These are phyloP conservation scores for Dothideomycetes sp. DNA, from an alignment of 2,329 filamentous ascomycete genomes.

Conservation along the genomic window DNA sequence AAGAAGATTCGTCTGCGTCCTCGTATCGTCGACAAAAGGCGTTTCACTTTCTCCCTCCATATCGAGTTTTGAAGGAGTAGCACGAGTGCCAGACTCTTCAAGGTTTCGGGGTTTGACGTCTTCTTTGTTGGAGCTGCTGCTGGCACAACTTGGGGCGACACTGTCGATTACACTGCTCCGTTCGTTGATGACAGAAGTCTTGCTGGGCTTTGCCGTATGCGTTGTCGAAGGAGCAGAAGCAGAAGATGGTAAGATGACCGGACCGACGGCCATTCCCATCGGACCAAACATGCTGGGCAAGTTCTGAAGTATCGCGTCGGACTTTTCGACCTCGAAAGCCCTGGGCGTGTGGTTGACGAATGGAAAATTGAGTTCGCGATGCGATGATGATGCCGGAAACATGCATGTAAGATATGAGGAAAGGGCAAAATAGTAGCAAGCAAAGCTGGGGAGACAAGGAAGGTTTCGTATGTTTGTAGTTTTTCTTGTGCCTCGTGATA, in stretches of 20 bases:
- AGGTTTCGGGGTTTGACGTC: background rate
- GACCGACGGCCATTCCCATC: conserved; percentile 14
- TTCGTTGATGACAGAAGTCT: conserved; percentile 1
- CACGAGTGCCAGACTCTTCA: background rate
- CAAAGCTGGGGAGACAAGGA: conserved; percentile 2
- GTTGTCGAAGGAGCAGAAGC: background rate
- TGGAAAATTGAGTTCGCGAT: conserved; percentile 20
- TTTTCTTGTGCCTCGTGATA: background rate
- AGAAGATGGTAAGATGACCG: conserved; percentile 9
- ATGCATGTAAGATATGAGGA: conserved; percentile 27
- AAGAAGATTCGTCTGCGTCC: conserved; percentile 24
- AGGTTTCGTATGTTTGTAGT: no score
- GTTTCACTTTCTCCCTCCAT: background rate
- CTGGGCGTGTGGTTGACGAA: conserved; percentile 30
- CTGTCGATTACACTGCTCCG: background rate
- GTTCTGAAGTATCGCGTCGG: conserved; percentile 19
- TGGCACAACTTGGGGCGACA: conserved; percentile 1
- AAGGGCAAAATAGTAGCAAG: background rate
- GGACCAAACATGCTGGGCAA: conserved; percentile 13
- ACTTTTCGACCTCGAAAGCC: conserved; percentile 22
- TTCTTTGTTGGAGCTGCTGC: conserved; percentile 8
- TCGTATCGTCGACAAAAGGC: conserved; percentile 21
- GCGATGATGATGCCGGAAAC: conserved; percentile 23
- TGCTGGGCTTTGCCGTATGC: conserved; percentile 2
- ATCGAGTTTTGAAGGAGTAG: background rate